Evolutionary conservation across 805 yeast genomes (phyloP).

Genomic region (Pachysolen tannophilus): DNA sequence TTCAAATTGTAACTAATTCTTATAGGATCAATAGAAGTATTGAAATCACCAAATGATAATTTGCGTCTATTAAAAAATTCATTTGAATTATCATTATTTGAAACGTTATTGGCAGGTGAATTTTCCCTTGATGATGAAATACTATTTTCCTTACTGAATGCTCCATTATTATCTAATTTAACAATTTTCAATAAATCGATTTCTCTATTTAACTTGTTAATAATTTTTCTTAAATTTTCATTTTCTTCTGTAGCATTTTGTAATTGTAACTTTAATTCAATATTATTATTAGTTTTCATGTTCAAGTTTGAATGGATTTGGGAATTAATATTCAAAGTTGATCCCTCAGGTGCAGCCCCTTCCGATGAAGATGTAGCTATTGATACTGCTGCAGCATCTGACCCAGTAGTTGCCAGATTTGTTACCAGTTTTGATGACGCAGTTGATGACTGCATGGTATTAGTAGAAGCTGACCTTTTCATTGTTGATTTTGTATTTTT

Average conservation of each 20-base stretch:
- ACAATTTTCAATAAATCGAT: constrained; percentile 23
- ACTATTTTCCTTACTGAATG: neutral
- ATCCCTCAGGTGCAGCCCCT: neutral
- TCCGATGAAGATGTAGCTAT: neutral
- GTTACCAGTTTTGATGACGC: neutral
- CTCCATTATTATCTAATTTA: constrained; percentile 11
- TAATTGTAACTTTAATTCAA: constrained; percentile 28
- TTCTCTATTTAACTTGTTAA: constrained; percentile 31
- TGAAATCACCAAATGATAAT: constrained; percentile 5
- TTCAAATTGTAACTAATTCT: constrained; percentile 23
- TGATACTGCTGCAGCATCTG: neutral
- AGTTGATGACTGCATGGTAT: neutral
- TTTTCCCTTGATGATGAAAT: neutral
- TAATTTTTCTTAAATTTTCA: constrained; percentile 32
- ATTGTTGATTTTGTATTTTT: constrained; percentile 1
- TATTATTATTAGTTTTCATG: constrained; percentile 20
- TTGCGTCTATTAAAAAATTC: no score
- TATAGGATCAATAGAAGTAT: constrained; percentile 19
- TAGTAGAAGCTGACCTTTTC: neutral
- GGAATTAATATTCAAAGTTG: constrained; percentile 19
- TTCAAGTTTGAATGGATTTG: constrained; percentile 29
- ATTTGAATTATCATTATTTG: neutral
- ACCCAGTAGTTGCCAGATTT: neutral
- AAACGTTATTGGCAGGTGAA: neutral
- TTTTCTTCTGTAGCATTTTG: constrained; percentile 35